Evolutionary conservation across 805 yeast genomes (phyloP).

Genomic region (Saccharomycopsis olivae): DNA sequence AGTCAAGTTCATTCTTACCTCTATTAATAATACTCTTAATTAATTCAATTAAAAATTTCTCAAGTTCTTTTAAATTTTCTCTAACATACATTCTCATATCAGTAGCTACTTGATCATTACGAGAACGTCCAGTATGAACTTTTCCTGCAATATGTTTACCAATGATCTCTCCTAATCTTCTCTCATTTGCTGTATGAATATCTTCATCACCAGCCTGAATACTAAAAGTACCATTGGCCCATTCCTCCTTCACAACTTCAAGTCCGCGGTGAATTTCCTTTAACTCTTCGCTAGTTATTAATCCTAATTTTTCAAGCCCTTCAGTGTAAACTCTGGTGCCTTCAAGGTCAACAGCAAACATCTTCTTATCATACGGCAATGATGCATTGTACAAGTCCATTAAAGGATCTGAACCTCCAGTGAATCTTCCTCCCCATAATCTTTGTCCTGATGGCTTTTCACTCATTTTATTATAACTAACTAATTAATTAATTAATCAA

Average conservation of each 20-base stretch:
- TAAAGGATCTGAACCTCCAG: constrained; percentile 93
- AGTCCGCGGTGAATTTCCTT: constrained; percentile 77
- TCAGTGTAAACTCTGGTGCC: constrained; percentile 91
- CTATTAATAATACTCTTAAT: constrained; percentile 60
- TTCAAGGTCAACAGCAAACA: constrained; percentile 89
- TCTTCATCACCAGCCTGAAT: constrained; percentile 92
- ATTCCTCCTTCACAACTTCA: constrained; percentile 59
- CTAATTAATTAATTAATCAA: neutral
- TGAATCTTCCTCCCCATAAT: constrained; percentile 98
- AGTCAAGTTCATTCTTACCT: constrained; percentile 79
- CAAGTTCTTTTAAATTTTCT: constrained; percentile 55
- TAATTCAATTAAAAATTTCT: constrained; percentile 45
- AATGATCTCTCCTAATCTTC: constrained; percentile 92
- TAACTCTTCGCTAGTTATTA: constrained; percentile 66
- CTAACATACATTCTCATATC: constrained; percentile 94
- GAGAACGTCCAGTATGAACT: constrained; percentile 97
- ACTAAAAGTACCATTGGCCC: constrained; percentile 59
- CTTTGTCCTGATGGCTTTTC: constrained; percentile 26
- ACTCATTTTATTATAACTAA: neutral
- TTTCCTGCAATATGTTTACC: constrained; percentile 93
- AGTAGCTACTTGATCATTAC: constrained; percentile 99
- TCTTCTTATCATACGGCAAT: constrained; percentile 86
- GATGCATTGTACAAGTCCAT: constrained; percentile 98
- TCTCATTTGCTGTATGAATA: constrained; percentile 97
- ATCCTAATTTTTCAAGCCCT: constrained; percentile 72